Conservation (phyloP, 805 yeast species). For the Yarrowia sp. region DNA sequence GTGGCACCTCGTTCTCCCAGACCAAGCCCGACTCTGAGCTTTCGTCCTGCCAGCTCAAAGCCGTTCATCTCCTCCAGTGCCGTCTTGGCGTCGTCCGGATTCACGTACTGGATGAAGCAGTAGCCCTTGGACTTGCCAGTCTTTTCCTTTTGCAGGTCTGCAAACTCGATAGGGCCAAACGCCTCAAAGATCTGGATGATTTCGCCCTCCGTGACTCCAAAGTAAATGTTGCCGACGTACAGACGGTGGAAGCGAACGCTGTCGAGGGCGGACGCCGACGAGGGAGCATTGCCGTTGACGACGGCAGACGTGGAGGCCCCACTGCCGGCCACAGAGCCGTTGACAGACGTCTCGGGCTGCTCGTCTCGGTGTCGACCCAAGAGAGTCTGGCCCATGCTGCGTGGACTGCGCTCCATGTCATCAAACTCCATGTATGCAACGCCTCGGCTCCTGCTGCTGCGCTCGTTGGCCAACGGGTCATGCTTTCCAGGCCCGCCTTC, state of each 20-base stretch:
- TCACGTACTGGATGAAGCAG: constrained; percentile 62
- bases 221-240: constrained; percentile 37
- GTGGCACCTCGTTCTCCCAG: constrained; percentile 15
- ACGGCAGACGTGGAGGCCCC: too few species aligned
- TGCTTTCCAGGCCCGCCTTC: constrained; percentile 37
- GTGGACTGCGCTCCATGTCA: constrained; percentile 33
- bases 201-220: constrained; percentile 59
- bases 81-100: constrained; percentile 29
- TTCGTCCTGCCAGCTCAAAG: constrained; percentile 35
- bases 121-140: constrained; percentile 86
- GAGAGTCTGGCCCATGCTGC: constrained; percentile 36
- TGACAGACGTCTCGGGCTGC: neutral
- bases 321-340: neutral
- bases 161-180: constrained; percentile 74
- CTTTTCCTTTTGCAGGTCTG: constrained; percentile 80
- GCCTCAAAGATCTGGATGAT: constrained; percentile 59
- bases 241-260: constrained; percentile 30
- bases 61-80: constrained; percentile 36
- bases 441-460: constrained; percentile 38
- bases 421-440: constrained; percentile 40
- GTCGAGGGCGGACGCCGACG: neutral
- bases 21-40: constrained; percentile 34
- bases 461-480: constrained; percentile 38
- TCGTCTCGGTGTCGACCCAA: neutral
- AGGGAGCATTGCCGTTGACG: neutral